phyloP scores from a whole-genome alignment of 1,284 basidiomycete genomes.

The Neotropicomus parvogracilis region DNA sequence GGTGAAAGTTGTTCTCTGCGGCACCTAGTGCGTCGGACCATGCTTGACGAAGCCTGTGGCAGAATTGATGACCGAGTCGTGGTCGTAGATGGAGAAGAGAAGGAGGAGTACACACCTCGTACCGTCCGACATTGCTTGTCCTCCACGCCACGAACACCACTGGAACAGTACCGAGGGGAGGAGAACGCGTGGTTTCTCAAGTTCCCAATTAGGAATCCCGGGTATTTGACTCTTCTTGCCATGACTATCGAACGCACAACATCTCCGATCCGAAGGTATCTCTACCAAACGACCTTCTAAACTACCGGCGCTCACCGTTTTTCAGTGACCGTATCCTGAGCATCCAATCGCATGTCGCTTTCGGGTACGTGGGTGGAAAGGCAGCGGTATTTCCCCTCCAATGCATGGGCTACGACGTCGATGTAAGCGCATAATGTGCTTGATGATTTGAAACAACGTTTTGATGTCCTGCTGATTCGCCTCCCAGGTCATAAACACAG shows the following conservation, averaged over 20 bases:
- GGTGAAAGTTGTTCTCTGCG: constrained; percentile 68
- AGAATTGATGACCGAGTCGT: neutral
- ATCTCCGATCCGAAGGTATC: constrained; percentile 9
- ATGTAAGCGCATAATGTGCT: constrained; percentile 58
- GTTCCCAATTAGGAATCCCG: constrained; percentile 10
- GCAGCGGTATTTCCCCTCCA: constrained; percentile 95
- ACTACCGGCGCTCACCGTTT: constrained; percentile 13
- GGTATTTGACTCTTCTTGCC: neutral
- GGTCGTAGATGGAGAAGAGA: neutral
- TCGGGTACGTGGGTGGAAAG: constrained; percentile 94
- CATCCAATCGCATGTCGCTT: constrained; percentile 92
- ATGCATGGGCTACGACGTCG: constrained; percentile 93
- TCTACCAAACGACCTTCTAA: neutral
- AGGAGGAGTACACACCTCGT: constrained; percentile 25
- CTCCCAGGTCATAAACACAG: constrained; percentile 87
- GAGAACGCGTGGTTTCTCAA: constrained; percentile 13
- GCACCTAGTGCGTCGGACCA: constrained; percentile 70
- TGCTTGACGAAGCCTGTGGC: constrained; percentile 60
- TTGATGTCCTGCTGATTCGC: constrained; percentile 16
- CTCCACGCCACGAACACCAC: neutral
- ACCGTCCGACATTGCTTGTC: constrained; percentile 31
- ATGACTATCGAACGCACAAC: constrained; percentile 9
- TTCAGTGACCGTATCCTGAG: constrained; percentile 54
- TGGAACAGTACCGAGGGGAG: constrained; percentile 1
- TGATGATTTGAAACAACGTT: neutral